phyloP scores from a whole-genome alignment of 805 yeast species.

The Priceomyces fermenticarens region DNA sequence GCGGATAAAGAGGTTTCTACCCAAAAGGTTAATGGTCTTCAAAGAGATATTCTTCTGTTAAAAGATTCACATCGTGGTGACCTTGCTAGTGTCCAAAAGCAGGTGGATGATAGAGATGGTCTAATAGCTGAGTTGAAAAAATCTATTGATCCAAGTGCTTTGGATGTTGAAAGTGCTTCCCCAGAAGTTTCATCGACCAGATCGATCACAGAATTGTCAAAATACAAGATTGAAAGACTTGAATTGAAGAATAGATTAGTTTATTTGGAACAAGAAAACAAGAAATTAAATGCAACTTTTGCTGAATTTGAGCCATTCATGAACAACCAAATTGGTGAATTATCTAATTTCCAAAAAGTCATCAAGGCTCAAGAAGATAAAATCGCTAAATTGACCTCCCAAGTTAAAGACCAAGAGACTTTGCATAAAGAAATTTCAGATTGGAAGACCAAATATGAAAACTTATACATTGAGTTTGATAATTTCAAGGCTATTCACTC shows the following conservation, averaged over 20 bases:
- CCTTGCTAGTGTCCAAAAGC: constrained; percentile 14
- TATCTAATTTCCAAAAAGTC: constrained; percentile 51
- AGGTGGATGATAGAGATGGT: constrained; percentile 27
- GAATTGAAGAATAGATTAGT: constrained; percentile 44
- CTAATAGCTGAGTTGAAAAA: constrained; percentile 30
- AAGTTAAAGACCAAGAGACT: constrained; percentile 42
- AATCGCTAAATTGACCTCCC: constrained; percentile 38
- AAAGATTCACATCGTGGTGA: constrained; percentile 11
- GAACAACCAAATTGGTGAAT: constrained; percentile 49
- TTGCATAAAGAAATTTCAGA: constrained; percentile 46
- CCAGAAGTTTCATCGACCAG: constrained; percentile 6
- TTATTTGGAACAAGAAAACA: constrained; percentile 46
- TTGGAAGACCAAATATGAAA: constrained; percentile 45
- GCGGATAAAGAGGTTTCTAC: constrained; percentile 58
- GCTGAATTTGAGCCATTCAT: constrained; percentile 51
- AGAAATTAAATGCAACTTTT: constrained; percentile 36
- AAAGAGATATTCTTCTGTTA: constrained; percentile 23
- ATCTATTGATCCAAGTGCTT: constrained; percentile 22
- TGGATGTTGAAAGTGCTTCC: constrained; percentile 14
- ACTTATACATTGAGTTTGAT: constrained; percentile 42
- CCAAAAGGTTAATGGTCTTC: constrained; percentile 49
- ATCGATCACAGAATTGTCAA: constrained; percentile 30
- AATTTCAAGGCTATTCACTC: constrained; percentile 35
- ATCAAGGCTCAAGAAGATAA: constrained; percentile 51
- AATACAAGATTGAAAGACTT: constrained; percentile 41